Percentiles rank a stretch among this genome's conserved stretches.
Evolutionary conservation across 2,329 filamentous ascomycete genomes (phyloP).

Genomic region (Tolypocladium nubicola): DNA sequence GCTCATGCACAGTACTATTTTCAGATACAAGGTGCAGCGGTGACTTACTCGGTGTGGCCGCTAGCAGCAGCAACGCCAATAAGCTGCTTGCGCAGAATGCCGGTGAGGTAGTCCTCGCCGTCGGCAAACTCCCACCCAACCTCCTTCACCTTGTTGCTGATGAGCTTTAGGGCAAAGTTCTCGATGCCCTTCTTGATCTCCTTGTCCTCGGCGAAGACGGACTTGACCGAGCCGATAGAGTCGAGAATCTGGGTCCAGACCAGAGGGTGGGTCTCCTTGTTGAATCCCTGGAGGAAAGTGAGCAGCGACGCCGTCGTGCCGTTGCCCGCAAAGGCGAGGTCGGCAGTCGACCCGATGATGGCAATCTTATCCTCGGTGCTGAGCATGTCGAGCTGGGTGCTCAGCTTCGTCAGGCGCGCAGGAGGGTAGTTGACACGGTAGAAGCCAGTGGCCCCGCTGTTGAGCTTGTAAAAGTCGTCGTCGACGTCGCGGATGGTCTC

Average conservation of each 20-base stretch:
- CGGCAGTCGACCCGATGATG: constrained; percentile 79
- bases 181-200: constrained; percentile 62
- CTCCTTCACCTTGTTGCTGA: constrained; percentile 62
- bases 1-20: background rate
- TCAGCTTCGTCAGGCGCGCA: constrained; percentile 70
- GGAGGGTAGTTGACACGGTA: constrained; percentile 91
- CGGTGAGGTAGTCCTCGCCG: constrained; percentile 70
- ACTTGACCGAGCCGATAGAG: constrained; percentile 65
- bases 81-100: constrained; percentile 73
- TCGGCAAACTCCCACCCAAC: constrained; percentile 79
- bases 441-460: constrained; percentile 77
- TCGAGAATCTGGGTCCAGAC: constrained; percentile 83
- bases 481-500: constrained; percentile 67
- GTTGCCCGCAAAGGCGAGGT: constrained; percentile 79
- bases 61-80: constrained; percentile 65
- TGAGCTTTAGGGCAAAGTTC: constrained; percentile 68
- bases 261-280: constrained; percentile 70
- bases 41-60: constrained; percentile 60
- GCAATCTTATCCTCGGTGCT: constrained; percentile 86
- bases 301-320: constrained; percentile 73
- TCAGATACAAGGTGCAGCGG: background rate
- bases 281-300: constrained; percentile 76
- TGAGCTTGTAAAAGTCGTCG: constrained; percentile 84
- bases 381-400: constrained; percentile 63
- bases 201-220: constrained; percentile 73